Evolutionary conservation across 441 rosid genomes (phyloP).

Genomic region (Brassica hybrid): DNA sequence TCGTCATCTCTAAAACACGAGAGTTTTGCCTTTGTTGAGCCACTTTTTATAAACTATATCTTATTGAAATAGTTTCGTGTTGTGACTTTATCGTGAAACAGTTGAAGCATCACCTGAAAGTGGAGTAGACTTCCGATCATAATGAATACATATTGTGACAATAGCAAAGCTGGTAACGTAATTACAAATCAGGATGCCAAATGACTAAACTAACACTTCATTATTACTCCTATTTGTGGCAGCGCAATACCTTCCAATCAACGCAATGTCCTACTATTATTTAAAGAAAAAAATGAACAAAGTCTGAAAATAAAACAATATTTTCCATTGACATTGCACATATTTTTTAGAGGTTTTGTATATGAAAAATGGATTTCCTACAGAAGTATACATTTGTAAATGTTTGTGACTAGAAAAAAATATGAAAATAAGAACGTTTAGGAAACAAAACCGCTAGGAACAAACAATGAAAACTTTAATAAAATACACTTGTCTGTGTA

Average conservation of each 20-base stretch:
- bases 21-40: not conserved
- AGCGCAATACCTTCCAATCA: conserved; percentile 18
- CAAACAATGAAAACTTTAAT: not conserved
- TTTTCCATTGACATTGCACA: not conserved
- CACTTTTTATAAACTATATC: conserved; percentile 5
- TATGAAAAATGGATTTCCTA: not conserved
- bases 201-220: not conserved
- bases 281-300: not conserved
- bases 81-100: conserved; percentile 33
- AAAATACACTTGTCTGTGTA: not conserved
- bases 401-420: not conserved
- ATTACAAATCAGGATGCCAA: not conserved
- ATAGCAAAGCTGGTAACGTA: conserved; percentile 19
- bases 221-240: conserved; percentile 26
- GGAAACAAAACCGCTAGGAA: not conserved
- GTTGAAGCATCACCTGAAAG: conserved; percentile 29
- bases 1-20: conserved; percentile 35
- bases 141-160: conserved; percentile 6
- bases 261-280: conserved; percentile 18
- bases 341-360: not conserved
- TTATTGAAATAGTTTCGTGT: conserved; percentile 6
- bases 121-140: not conserved
- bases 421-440: not conserved
- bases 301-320: not conserved
- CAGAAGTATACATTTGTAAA: not conserved